Evolutionary conservation across 441 rosid genomes (phyloP), one percentile per base, ranked within the genome.

Genomic region (Bocquillonia castaneifolia): DNA sequence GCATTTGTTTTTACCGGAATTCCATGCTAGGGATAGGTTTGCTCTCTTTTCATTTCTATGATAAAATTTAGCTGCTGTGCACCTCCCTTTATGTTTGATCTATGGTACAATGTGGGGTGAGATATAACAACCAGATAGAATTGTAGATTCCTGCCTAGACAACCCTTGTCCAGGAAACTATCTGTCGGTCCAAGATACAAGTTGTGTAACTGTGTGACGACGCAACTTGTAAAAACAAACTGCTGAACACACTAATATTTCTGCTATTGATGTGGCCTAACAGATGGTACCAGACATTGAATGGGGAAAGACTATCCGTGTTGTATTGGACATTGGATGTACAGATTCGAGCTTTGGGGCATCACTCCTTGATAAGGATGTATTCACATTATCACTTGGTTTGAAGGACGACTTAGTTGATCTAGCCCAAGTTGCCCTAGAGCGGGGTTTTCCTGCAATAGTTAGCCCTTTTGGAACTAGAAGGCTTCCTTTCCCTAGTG

Each of bases 221-320:
- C 59, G 58, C 25, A 47, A 68, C 18, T 31, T 10, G 31, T 31
- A 64, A 63, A 31, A 17, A 22, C 56, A 32, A 10, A 28, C 48
- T 44, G 29, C 23, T 1, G 26, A 71, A 13, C 26, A 25, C 26
- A 25, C 60, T 72, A 66, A 69, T 56, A 22, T n/a, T n/a, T n/a
- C 29, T 66, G 71, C 72, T 58, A 71, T 81, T 75, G 70, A 73
- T 79, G 56, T 71, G 69, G 70, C 74, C 76, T 85, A 66, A 73
- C 83, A 93, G 98, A 90, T 89, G 94, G 98, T 93, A 71, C 98
- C 97, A 53, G 98, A 93, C 76, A 89, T 93, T 68, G 96, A 90
- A 82, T 93, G 98, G 98, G 98, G 98, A 66, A 93, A 91, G 87
- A 93, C 90, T 80, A 83, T 89, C 55, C 96, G 89, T 71, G 77